Conservation (phyloP, 2,329 filamentous ascomycete species). For the Xylariaceae sp. region DNA sequence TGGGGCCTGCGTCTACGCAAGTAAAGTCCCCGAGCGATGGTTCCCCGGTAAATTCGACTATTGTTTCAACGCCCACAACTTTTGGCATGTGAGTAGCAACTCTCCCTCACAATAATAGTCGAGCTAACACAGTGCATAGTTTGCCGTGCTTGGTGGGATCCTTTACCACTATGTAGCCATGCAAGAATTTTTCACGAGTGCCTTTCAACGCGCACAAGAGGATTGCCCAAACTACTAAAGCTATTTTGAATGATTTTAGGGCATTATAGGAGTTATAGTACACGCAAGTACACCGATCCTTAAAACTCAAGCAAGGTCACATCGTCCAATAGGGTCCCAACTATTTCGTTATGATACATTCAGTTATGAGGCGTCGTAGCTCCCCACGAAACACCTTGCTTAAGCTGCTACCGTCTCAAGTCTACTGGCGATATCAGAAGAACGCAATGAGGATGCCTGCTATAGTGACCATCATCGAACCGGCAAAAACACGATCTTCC, state of each 20-base stretch:
- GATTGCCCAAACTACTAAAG: conserved; percentile 59
- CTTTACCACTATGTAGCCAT: conserved; percentile 97
- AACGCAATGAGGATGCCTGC: conserved; percentile 16
- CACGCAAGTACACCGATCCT: background rate
- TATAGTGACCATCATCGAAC: conserved; percentile 9
- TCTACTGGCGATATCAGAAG: conserved; percentile 12
- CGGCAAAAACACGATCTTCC: conserved; percentile 3
- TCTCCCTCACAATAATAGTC: conserved; percentile 86
- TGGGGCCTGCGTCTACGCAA: conserved; percentile 86
- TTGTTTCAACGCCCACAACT: conserved; percentile 90
- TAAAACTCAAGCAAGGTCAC: background rate
- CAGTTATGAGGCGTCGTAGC: background rate
- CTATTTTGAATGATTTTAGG: conserved; percentile 1
- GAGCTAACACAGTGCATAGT: conserved; percentile 91
- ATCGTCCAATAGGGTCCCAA: background rate
- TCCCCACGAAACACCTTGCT: background rate
- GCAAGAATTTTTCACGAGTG: conserved; percentile 87
- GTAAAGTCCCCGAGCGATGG: conserved; percentile 91
- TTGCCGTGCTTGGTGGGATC: conserved; percentile 92
- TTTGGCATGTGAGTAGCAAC: conserved; percentile 81
- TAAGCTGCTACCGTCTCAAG: background rate
- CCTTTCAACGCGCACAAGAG: conserved; percentile 68
- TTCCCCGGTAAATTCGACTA: conserved; percentile 94
- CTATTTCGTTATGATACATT: background rate
- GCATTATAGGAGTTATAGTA: background rate